Conservation (phyloP, 1,284 basidiomycete species). For the Boletus semigastroideus region DNA sequence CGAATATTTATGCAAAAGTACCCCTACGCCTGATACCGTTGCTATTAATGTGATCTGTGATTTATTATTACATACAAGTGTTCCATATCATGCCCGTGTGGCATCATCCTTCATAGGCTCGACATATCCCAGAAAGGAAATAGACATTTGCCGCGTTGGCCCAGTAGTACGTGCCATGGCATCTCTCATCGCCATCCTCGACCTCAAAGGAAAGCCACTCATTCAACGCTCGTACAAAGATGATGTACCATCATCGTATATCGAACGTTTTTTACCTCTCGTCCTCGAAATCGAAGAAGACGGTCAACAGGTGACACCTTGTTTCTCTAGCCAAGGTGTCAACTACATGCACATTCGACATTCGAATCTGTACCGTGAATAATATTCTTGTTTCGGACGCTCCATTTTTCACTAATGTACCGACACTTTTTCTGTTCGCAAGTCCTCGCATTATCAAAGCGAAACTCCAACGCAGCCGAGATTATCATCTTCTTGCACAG, state of each 20-base stretch:
- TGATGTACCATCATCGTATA: conserved; percentile 86
- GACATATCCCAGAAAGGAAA: conserved; percentile 16
- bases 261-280: conserved; percentile 94
- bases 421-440: background rate
- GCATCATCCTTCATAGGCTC: background rate
- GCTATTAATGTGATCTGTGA: too few relatives aligned
- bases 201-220: conserved; percentile 97
- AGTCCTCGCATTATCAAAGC: conserved; percentile 96
- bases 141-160: background rate
- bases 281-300: conserved; percentile 98
- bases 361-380: conserved; percentile 93
- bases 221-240: conserved; percentile 98
- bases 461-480: conserved; percentile 95
- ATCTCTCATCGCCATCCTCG: conserved; percentile 88
- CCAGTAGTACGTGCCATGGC: conserved; percentile 41
- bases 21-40: too few relatives aligned
- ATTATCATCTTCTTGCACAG: conserved; percentile 97
- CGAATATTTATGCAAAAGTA: too few relatives aligned
- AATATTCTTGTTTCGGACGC: conserved; percentile 16
- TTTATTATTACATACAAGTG: too few relatives aligned
- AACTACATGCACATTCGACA: conserved; percentile 99
- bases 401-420: background rate
- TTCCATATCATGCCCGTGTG: too few relatives aligned
- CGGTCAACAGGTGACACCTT: conserved; percentile 90
- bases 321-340: conserved; percentile 91